phyloP scores from a whole-genome alignment of 495 filamentous ascomycete species.

The Letharia columbiana region DNA sequence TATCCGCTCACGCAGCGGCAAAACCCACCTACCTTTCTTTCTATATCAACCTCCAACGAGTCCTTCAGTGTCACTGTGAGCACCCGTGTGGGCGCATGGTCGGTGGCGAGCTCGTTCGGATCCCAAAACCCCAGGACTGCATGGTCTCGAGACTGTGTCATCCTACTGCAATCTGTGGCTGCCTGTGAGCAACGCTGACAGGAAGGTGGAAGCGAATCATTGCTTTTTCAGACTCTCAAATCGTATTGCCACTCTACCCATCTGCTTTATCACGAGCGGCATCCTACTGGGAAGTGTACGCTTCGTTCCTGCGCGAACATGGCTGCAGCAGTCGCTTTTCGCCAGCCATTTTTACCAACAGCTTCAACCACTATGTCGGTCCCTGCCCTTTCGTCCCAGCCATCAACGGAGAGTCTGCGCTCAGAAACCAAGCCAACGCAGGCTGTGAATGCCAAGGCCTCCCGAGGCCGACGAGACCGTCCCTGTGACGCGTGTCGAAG shows the following conservation, averaged over 20 bases:
- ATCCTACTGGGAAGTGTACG: background rate
- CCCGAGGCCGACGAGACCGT: constrained; percentile 38
- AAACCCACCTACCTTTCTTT: background rate
- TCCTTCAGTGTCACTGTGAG: background rate
- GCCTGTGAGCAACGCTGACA: background rate
- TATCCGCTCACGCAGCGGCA: constrained; percentile 4
- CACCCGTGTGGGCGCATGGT: background rate
- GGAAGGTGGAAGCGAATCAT: background rate
- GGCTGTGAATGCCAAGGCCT: constrained; percentile 13
- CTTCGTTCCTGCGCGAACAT: background rate
- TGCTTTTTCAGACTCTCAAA: background rate
- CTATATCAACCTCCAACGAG: background rate
- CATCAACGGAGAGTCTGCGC: constrained; percentile 18
- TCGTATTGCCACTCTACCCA: background rate
- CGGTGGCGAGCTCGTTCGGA: background rate
- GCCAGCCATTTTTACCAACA: constrained; percentile 11
- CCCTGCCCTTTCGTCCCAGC: constrained; percentile 15
- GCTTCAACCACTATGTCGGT: constrained; percentile 10
- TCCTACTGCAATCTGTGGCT: background rate
- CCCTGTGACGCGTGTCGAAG: constrained; percentile 73
- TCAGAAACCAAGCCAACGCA: constrained; percentile 20
- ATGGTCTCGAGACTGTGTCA: background rate
- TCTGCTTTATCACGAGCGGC: background rate
- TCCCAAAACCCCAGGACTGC: background rate
- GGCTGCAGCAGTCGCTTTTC: constrained; percentile 16